phyloP scores from a whole-genome alignment of 345 rosid genomes.

The Eucalyptus victrix region DNA sequence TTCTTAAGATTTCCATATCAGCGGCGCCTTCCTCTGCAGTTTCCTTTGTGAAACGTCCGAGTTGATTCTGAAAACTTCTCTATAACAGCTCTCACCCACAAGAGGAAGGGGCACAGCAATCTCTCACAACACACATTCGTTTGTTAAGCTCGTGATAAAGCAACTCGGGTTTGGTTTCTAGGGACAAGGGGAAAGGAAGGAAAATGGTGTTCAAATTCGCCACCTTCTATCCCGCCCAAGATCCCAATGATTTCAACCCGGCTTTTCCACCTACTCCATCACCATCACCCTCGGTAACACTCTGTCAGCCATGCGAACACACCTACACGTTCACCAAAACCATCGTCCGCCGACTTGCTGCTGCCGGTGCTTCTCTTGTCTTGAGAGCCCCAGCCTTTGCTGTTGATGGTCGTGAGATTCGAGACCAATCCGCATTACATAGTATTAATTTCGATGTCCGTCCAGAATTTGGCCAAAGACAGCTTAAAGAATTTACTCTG shows the following conservation, averaged over 20 bases:
- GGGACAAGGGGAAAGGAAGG: background rate
- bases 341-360: background rate
- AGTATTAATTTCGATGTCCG: background rate
- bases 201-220: background rate
- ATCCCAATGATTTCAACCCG: background rate
- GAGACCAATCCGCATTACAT: background rate
- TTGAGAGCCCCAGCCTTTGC: background rate
- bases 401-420: background rate
- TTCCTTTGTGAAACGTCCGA: background rate
- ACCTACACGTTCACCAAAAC: background rate
- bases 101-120: background rate
- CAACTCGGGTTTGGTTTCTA: background rate
- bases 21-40: accelerated
- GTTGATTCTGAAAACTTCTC: background rate
- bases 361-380: background rate
- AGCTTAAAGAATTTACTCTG: background rate
- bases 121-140: background rate
- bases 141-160: background rate
- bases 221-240: background rate
- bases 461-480: background rate
- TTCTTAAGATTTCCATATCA: background rate
- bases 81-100: background rate
- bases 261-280: background rate
- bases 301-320: background rate
- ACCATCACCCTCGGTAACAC: background rate